Percentiles rank a stretch among this genome's conserved stretches.
phyloP scores from a whole-genome alignment of 352 stramenopile species.

The Thraustochytrium sp. region DNA sequence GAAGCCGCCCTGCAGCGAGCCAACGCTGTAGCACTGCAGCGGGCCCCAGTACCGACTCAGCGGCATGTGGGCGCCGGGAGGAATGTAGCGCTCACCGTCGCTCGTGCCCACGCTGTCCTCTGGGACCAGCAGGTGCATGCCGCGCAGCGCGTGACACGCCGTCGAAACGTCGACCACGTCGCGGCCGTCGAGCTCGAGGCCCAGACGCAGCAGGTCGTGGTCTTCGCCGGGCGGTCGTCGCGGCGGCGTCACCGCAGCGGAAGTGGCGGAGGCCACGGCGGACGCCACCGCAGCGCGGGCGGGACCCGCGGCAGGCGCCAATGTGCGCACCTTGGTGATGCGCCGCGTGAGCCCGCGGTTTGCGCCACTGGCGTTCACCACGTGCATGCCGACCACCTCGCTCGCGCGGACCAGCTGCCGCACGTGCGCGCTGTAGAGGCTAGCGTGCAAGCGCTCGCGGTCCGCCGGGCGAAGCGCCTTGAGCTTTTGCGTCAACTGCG shows the following conservation, averaged over 20 bases:
- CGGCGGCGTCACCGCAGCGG: too few species aligned
- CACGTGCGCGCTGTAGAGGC: not conserved
- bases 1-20: not conserved
- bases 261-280: too few species aligned
- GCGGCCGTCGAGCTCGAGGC: not conserved
- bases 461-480: not conserved
- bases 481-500: not conserved
- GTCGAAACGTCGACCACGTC: not conserved
- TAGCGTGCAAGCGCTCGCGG: not conserved
- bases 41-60: not conserved
- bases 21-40: conserved; percentile 7
- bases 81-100: conserved; percentile 1
- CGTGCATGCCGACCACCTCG: conserved; percentile 20
- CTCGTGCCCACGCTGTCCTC: not conserved
- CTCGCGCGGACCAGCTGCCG: not conserved
- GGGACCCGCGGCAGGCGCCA: too few species aligned
- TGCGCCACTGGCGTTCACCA: not conserved
- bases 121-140: not conserved
- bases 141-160: not conserved
- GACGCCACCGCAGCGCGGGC: too few species aligned
- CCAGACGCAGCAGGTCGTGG: not conserved
- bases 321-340: too few species aligned
- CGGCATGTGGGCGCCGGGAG: not conserved
- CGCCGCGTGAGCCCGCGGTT: too few species aligned
- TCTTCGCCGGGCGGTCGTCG: not conserved